Conservation (phyloP, 495 filamentous ascomycete genomes). For the Hypoxylon intermedium region DNA sequence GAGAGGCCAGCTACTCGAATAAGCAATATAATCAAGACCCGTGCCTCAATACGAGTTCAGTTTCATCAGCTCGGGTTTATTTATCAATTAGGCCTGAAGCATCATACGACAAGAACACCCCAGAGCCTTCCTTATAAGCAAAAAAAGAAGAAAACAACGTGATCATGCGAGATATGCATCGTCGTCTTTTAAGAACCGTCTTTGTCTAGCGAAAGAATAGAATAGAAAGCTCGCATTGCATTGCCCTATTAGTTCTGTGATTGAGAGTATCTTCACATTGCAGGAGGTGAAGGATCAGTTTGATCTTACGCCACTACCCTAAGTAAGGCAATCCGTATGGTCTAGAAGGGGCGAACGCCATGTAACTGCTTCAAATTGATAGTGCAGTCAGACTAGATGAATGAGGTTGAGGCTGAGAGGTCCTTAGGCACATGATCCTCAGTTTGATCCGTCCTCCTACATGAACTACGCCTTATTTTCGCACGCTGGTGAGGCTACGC, state of each 20-base stretch:
- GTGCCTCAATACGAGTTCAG: conserved; percentile 8
- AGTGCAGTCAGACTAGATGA: conserved; percentile 7
- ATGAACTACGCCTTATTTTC: no score
- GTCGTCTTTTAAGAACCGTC: conserved; percentile 1
- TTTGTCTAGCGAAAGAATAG: background rate
- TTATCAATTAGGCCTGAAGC: background rate
- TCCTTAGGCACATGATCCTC: background rate
- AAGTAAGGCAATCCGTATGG: background rate
- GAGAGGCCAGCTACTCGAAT: conserved; percentile 1
- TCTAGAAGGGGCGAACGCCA: conserved; percentile 1
- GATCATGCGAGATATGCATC: background rate
- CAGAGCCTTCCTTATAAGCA: no score
- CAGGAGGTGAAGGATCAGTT: conserved; percentile 22
- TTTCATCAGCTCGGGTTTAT: no score
- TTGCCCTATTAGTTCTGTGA: conserved; percentile 2
- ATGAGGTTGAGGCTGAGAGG: conserved; percentile 25
- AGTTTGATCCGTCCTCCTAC: background rate
- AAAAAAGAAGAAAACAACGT: no score
- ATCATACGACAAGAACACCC: no score
- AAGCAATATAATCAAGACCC: conserved; percentile 22
- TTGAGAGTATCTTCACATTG: conserved; percentile 10
- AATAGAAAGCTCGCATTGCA: conserved; percentile 1
- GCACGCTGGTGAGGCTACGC: no score
- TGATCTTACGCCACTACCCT: background rate
- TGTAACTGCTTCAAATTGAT: conserved; percentile 20